Evolutionary conservation across 1,284 basidiomycete genomes (phyloP).

Genomic region (Malassezia nana): DNA sequence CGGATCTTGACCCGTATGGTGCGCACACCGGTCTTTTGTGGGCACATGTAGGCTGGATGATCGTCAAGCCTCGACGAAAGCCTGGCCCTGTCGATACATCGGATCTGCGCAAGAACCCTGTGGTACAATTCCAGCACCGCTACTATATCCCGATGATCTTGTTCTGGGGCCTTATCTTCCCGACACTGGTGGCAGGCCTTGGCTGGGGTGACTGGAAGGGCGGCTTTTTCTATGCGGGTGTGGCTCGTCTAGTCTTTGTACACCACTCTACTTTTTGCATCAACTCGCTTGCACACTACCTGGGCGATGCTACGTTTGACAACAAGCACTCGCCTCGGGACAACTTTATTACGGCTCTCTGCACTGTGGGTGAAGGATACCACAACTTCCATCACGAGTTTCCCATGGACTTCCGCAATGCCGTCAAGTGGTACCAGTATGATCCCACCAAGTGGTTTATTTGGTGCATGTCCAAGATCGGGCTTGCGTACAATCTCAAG

Average conservation of each 20-base stretch:
- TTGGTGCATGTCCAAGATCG: constrained; percentile 28
- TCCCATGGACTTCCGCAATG: constrained; percentile 48
- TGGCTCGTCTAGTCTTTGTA: constrained; percentile 43
- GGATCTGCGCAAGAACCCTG: constrained; percentile 41
- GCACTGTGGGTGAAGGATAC: constrained; percentile 46
- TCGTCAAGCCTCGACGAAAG: constrained; percentile 46
- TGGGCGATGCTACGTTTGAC: constrained; percentile 46
- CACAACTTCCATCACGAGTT: constrained; percentile 49
- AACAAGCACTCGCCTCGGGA: constrained; percentile 47
- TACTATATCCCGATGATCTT: constrained; percentile 45
- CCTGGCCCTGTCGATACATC: constrained; percentile 46
- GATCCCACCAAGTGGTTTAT: constrained; percentile 49
- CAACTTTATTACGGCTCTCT: constrained; percentile 44
- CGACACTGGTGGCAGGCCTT: constrained; percentile 46
- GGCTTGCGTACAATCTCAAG: constrained; percentile 45
- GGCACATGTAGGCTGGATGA: constrained; percentile 48
- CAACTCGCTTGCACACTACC: constrained; percentile 47
- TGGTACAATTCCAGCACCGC: constrained; percentile 47
- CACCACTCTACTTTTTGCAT: constrained; percentile 48
- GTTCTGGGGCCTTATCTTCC: constrained; percentile 41
- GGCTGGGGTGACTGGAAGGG: constrained; percentile 46
- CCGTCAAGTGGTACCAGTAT: constrained; percentile 46
- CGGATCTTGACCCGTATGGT: constrained; percentile 47
- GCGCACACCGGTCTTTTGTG: constrained; percentile 45
- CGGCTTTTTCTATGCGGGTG: constrained; percentile 45